Conservation (phyloP, 2,329 filamentous ascomycete genomes). For the Verticillium albo-atrum region DNA sequence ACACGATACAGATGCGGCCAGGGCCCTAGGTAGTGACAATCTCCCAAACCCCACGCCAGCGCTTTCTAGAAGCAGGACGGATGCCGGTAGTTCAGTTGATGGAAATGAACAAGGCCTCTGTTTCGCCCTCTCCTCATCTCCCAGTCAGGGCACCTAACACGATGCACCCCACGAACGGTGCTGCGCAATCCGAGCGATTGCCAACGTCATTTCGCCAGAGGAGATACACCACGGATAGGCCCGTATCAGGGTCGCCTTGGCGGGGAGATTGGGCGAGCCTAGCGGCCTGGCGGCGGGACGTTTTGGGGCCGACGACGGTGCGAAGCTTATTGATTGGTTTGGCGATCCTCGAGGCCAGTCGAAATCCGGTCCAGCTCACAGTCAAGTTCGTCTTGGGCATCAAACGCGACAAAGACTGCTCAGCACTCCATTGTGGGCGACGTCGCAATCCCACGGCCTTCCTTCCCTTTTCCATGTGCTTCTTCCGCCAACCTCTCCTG, state of each 20-base stretch:
- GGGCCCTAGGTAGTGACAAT: constrained; percentile 2
- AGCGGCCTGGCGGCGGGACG: constrained; percentile 3
- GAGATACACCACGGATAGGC: constrained; percentile 1
- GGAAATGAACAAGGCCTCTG: constrained; percentile 8
- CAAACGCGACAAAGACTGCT: background rate
- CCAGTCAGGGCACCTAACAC: background rate
- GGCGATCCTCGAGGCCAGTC: background rate
- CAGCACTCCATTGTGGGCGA: background rate
- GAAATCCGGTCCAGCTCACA: background rate
- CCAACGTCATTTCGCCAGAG: constrained; percentile 3
- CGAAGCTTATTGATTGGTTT: background rate
- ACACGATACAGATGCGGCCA: background rate
- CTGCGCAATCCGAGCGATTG: background rate
- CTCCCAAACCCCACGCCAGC: constrained; percentile 12
- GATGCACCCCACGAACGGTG: constrained; percentile 4
- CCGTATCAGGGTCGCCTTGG: constrained; percentile 8
- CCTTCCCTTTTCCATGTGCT: too few species aligned
- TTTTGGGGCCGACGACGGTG: constrained; percentile 1
- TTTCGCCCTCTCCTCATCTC: constrained; percentile 7
- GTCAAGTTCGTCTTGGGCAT: background rate
- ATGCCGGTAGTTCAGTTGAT: constrained; percentile 9
- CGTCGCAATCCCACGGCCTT: too few species aligned
- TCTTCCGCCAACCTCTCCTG: too few species aligned
- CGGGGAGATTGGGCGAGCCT: constrained; percentile 1
- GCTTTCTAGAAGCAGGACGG: constrained; percentile 13